Conservation (phyloP, 1,139 yeast species). For the Lodderomyces beijingensis region DNA sequence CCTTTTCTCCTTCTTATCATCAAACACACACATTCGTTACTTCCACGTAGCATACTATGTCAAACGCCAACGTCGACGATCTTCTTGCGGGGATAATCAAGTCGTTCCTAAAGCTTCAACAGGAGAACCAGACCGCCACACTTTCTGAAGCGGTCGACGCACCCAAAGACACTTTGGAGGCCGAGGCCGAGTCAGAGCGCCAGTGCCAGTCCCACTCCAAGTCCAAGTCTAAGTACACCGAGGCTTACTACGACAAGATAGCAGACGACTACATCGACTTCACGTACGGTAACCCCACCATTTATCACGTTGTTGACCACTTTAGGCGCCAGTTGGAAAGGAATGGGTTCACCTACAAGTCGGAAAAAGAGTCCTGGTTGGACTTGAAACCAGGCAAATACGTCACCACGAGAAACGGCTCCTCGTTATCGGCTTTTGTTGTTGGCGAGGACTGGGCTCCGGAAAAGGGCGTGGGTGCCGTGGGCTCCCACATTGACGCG, state of each 20-base stretch:
- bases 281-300: slow-evolving; percentile 39
- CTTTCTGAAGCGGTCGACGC: too few species aligned
- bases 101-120: slow-evolving; percentile 8
- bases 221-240: slow-evolving; percentile 12
- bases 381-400: slow-evolving; percentile 22
- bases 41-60: too few species aligned
- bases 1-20: neutral
- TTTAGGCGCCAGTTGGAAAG: slow-evolving; percentile 22
- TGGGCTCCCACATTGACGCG: slow-evolving; percentile 44
- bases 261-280: slow-evolving; percentile 34
- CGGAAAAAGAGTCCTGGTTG: slow-evolving; percentile 24
- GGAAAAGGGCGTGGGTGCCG: slow-evolving; percentile 32
- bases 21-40: too few species aligned
- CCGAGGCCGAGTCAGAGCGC: neutral
- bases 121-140: slow-evolving; percentile 3
- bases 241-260: slow-evolving; percentile 28
- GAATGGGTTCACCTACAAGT: slow-evolving; percentile 28
- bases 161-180: neutral
- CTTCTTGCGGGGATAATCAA: slow-evolving; percentile 6
- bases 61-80: slow-evolving; percentile 6
- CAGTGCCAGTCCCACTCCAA: neutral
- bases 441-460: slow-evolving; percentile 41
- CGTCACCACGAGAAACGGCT: slow-evolving; percentile 34
- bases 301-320: slow-evolving; percentile 34
- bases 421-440: slow-evolving; percentile 36